Conservation (phyloP, 2,329 filamentous ascomycete species). For the Epichloe amarillans region DNA sequence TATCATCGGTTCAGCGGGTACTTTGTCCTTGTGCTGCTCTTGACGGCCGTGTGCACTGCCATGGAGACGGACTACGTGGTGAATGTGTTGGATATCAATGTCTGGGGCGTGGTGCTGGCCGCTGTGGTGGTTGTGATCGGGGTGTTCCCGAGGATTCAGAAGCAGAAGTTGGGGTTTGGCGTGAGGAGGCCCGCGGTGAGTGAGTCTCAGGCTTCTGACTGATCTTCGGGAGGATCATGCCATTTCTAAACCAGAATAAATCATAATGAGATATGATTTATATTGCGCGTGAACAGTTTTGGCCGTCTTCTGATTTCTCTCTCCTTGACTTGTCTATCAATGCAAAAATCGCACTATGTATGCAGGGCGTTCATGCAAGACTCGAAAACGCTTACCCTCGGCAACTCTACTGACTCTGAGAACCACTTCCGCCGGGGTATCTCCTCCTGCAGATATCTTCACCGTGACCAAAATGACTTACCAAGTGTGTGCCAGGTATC, state of each 20-base stretch:
- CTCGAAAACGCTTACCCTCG: no score
- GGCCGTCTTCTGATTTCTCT: no score
- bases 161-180: slow-evolving; percentile 44
- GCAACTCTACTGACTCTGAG: no score
- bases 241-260: background rate
- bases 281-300: no score
- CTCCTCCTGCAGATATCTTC: no score
- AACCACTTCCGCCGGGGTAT: no score
- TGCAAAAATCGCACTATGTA: no score
- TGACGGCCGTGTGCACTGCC: slow-evolving; percentile 63
- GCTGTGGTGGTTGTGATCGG: slow-evolving; percentile 55
- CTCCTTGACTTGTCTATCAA: no score
- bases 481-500: no score
- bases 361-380: no score
- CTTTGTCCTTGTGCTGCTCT: slow-evolving; percentile 51
- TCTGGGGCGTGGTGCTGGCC: slow-evolving; percentile 63
- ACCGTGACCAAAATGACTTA: no score
- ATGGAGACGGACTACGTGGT: slow-evolving; percentile 64
- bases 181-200: background rate
- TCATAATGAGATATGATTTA: background rate
- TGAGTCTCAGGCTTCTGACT: background rate
- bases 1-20: slow-evolving; percentile 78
- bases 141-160: slow-evolving; percentile 64
- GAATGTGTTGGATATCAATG: slow-evolving; percentile 53
- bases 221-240: background rate